These are phyloP conservation scores for Eutrema japonicum DNA, from an alignment of 345 rosid genomes.

Conservation along the genomic window DNA sequence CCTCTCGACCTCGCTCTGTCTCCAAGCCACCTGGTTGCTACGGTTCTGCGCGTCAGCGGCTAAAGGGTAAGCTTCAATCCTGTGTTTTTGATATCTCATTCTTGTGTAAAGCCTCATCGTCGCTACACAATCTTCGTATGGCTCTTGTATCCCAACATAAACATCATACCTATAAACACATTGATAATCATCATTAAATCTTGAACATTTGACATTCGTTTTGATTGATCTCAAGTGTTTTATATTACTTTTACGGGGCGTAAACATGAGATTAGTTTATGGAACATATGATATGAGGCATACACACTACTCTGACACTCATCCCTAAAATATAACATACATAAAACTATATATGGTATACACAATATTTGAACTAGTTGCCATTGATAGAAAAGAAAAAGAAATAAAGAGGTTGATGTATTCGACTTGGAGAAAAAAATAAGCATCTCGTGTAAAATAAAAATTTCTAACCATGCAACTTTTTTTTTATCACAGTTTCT, in stretches of 20 bases:
- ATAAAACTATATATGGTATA: neutral
- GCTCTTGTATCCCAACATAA: slow-evolving; percentile 76
- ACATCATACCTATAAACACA: slow-evolving; percentile 64
- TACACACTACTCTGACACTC: neutral
- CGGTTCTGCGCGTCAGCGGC: slow-evolving; percentile 80
- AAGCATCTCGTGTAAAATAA: neutral
- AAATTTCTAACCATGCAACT: neutral
- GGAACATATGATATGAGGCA: neutral
- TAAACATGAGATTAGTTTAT: neutral
- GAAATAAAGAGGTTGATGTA: neutral
- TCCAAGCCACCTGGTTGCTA: slow-evolving; percentile 70
- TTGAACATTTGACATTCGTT: neutral
- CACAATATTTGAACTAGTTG: neutral
- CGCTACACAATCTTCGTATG: slow-evolving; percentile 87
- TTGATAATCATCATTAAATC: slow-evolving; percentile 3
- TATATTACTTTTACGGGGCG: neutral
- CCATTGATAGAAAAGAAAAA: neutral
- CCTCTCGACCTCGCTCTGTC: slow-evolving; percentile 84
- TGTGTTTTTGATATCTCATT: slow-evolving; percentile 76
- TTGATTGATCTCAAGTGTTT: slow-evolving; percentile 5
- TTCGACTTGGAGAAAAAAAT: neutral
- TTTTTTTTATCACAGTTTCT: neutral
- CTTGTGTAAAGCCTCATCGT: slow-evolving; percentile 89
- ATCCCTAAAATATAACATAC: neutral
- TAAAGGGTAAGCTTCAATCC: slow-evolving; percentile 61